Evolutionary conservation across 169 alveolate species (phyloP).

Genomic region (Plasmodium reichenowi): DNA sequence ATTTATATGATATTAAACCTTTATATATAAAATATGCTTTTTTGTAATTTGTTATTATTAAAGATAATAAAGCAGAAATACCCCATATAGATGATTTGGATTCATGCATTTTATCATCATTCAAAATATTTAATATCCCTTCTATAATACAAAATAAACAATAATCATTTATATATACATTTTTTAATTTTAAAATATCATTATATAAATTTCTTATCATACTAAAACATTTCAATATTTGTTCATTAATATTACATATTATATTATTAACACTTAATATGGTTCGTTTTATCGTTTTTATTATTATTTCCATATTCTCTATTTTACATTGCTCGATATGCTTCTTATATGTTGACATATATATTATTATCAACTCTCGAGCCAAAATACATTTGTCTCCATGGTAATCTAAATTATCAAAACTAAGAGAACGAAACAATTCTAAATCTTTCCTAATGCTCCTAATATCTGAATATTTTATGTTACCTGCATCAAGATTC

Average conservation of each 20-base stretch:
- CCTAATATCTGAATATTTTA: constrained; percentile 28
- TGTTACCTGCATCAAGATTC: constrained; percentile 12
- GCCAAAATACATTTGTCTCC: constrained; percentile 59
- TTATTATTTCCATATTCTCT: constrained; percentile 18
- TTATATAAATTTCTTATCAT: constrained; percentile 46
- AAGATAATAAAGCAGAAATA: constrained; percentile 32
- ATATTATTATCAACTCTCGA: constrained; percentile 35
- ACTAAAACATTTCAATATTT: constrained; percentile 49
- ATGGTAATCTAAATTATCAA: constrained; percentile 67
- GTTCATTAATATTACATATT: constrained; percentile 52
- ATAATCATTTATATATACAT: constrained; percentile 57
- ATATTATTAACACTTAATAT: constrained; percentile 29
- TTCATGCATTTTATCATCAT: constrained; percentile 45
- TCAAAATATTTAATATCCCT: constrained; percentile 34
- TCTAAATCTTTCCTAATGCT: neutral
- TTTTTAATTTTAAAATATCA: constrained; percentile 47
- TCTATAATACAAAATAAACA: constrained; percentile 54
- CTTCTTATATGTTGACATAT: constrained; percentile 48
- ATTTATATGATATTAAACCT: constrained; percentile 54
- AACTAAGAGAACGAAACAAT: constrained; percentile 32
- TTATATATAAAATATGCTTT: constrained; percentile 62
- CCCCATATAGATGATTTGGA: constrained; percentile 65
- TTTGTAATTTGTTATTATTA: constrained; percentile 57
- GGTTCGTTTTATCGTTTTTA: constrained; percentile 42
- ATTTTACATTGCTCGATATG: constrained; percentile 31